Evolutionary conservation across 2,329 filamentous ascomycete species (phyloP), one percentile per base, ranked within the genome.

Genomic region (Ceratocystiopsis brevicomis): DNA sequence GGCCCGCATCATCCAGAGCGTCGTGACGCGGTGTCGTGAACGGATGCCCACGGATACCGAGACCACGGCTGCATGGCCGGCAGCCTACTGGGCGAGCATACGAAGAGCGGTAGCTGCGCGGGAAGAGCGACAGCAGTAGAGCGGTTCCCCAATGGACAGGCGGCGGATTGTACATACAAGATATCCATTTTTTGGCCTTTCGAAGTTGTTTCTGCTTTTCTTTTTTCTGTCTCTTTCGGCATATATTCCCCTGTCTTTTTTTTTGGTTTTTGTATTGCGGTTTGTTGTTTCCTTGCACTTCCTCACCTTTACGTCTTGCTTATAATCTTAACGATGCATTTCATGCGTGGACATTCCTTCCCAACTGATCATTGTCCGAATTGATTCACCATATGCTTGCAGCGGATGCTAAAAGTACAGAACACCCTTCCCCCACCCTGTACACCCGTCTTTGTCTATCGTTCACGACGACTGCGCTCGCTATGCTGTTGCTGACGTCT

Each of bases 81-180:
- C 66, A 42, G 73, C 71, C 15, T 79, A 78, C 53, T 78, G 73
- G 66, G 61, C 67, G 13, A 73, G 71, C 51, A 62, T 77, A 38
- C 66, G 62, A 44, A 73, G 73, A 53, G 65, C 68, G 15, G 64
- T 65, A 44, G 59, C 56, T 12, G 47, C 49, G 3, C 55, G 54
- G 37, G 57, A 61, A 17, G 42, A 53, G 53, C 18, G 30, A 38
- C 40, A 43, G 38, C n/a, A 32, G 14, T 30, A 30, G 25, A 6
- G 25, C 10, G 25, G 41, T 39, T 37, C 30, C 37, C 17, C 34
- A 43, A 37, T 37, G 30, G 30, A n/a, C 17, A 18, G 32, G 37
- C 32, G 38, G 25, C 16, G 16, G 36, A 37, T 30, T 37, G 30
- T 38, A 39, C 14, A 18, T 36, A 36, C 41, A 16, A 42, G 38